Evolutionary conservation across 495 filamentous ascomycete species (phyloP), one percentile per base, ranked within the genome.

Genomic region (Podospora conica): DNA sequence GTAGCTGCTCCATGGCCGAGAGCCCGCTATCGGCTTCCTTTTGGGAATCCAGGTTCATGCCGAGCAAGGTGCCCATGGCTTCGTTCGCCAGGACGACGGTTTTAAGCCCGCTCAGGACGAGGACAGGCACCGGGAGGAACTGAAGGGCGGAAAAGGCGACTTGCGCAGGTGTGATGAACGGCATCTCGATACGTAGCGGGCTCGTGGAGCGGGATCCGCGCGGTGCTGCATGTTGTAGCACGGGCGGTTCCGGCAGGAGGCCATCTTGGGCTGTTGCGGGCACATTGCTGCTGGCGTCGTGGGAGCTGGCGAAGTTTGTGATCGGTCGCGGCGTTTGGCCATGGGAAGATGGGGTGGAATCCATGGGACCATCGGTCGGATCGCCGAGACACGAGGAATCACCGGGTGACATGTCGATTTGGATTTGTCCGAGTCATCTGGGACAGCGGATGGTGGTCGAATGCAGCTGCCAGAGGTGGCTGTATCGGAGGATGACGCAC

Each of bases 81-180:
- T 90, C 88, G 71, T 91, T 91, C 9, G 88, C 88, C 20, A 91
- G 71, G 5, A 89, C 79, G 2, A 91, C 81, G 0, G 85, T 88
- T 75, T 90, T 91, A 55, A 82, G 60, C 40, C 78, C 80, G 20
- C 83, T 85, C 53, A 90, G 73, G 2, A 91, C 84, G 21, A 91
- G 69, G 21, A 90, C 70, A 3, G 89, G 89, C 23, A 87, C 85
- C 1, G 88, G 89, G 18, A 91, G 80, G 68, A 88, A 89, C 72
- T 90, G 86, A 71, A 91, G 75, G 3, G 87, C 83, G 1, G 86
- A 82, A 63, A 91, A 83, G 10, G 88, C 85, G 20, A 86, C 72
- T 60, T 82, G 79, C 15, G 77, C 76, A 0, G 75, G 77, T 0
- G 77, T 75, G 33, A 77, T 74, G 55, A 64, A 72, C 0, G 78